Evolutionary conservation across 73 alveolate species (phyloP).

Genomic region (Blepharisma stoltei): DNA sequence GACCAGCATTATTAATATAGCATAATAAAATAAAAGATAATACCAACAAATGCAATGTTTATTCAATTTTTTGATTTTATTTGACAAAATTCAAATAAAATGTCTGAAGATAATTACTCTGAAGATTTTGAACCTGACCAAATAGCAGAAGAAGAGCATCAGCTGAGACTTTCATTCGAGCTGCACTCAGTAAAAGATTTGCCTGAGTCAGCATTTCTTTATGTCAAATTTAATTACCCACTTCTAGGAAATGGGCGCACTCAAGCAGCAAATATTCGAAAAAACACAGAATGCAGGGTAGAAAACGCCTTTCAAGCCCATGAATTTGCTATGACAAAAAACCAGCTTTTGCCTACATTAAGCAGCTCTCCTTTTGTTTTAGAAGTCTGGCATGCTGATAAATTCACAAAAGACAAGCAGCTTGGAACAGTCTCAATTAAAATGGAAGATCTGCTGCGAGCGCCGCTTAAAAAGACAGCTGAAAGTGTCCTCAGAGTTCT

Average conservation of each 20-base stretch:
- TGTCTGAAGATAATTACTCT: too few relatives aligned
- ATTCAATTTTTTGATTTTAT: too few relatives aligned
- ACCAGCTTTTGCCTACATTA: not conserved
- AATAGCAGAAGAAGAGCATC: slow-evolving; percentile 26
- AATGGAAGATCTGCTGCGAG: slow-evolving; percentile 30
- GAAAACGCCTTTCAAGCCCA: slow-evolving; percentile 32
- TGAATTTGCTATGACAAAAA: slow-evolving; percentile 3
- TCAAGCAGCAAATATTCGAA: not conserved
- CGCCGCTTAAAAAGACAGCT: slow-evolving; percentile 4
- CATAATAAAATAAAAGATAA: too few relatives aligned
- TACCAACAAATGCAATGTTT: too few relatives aligned
- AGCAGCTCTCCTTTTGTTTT: not conserved
- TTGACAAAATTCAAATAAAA: too few relatives aligned
- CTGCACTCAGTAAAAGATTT: slow-evolving; percentile 13
- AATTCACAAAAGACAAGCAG: not conserved
- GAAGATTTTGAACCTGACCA: too few relatives aligned
- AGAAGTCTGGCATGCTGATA: slow-evolving; percentile 28
- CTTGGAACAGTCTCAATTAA: not conserved
- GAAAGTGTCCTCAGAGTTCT: not conserved
- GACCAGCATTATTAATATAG: too few relatives aligned
- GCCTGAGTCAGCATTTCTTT: not conserved
- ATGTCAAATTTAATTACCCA: not conserved
- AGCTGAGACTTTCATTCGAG: not conserved
- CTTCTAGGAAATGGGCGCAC: slow-evolving; percentile 20
- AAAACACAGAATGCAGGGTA: slow-evolving; percentile 10